Evolutionary conservation across 345 rosid species (phyloP).

Genomic region (Eucalyptus cloeziana): DNA sequence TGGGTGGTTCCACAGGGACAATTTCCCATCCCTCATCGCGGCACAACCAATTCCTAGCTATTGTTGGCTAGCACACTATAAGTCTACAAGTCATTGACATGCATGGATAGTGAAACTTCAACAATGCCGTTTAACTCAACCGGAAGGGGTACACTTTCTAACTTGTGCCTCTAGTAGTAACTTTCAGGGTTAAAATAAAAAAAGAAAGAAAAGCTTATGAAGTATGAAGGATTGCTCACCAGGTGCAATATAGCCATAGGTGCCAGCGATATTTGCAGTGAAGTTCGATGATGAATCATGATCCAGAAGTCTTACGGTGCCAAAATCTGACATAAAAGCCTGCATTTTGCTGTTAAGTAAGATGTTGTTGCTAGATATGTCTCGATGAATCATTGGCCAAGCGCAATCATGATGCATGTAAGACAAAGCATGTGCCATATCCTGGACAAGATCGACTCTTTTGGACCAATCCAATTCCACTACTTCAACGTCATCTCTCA

Average conservation of each 20-base stretch:
- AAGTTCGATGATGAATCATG: not conserved
- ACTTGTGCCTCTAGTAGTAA: not conserved
- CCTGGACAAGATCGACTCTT: not conserved
- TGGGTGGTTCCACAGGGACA: not conserved
- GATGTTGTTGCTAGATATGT: constrained; percentile 7
- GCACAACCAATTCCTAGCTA: not conserved
- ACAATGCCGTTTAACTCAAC: too few relatives aligned
- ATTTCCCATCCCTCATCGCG: not conserved
- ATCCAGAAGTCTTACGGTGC: not conserved
- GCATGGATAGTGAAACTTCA: not conserved
- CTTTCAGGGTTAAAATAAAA: not conserved
- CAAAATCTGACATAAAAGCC: constrained; percentile 6
- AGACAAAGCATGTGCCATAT: not conserved
- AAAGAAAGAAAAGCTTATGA: not conserved
- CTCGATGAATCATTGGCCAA: constrained; percentile 2
- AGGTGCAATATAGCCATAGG: constrained; percentile 2
- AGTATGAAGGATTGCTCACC: not conserved
- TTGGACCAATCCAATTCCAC: not conserved
- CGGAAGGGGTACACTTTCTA: too few relatives aligned
- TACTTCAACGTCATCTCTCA: fast-evolving
- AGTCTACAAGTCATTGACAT: not conserved
- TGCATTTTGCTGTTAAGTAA: not conserved
- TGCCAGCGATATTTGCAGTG: not conserved
- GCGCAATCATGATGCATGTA: constrained; percentile 1
- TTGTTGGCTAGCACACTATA: not conserved